Evolutionary conservation across 176 grass and related monocot species (phyloP), one percentile per base, ranked within the genome.

Genomic region (Saccharum officinarum): DNA sequence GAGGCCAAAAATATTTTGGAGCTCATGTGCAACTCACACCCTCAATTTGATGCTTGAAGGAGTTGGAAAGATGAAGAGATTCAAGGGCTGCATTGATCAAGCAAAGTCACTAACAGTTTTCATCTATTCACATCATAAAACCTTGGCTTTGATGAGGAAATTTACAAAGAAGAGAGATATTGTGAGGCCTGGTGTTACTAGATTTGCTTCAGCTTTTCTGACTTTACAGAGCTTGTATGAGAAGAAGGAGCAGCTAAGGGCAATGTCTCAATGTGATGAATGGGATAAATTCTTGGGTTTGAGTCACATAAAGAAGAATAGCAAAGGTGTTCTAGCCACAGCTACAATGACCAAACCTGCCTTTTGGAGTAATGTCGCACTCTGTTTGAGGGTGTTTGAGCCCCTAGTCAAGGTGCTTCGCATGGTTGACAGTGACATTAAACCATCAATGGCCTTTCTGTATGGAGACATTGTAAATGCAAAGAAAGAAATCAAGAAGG

Each of bases 1-100:
- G 10, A 72, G 31, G 31, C 31, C 31, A 31, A 31, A 31, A 1
- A 31, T 31, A 1, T 31, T 31, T 31, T 31, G 69, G 6, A 74
- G 37, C 1, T 71, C 71, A 46, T 73, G 70, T 73, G 41, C 70
- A 73, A 73, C 70, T 13, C 70, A 73, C 12, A 73, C 70, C 5
- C 5, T 73, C 0, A 73, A 73, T 28, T 28, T 73, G 41, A 73
- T 73, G 40, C 72, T 75, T 7, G 13, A 75, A 52, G 26, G 9
- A 18, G 20, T 75, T 28, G 45, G 45, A 0, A 61, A 61, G 57
- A 1, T 61, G 0, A 23, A 61, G 0, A 73, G 28, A 5, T 73
- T 73, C 6, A 30, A 73, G 42, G 36, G 8, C 5, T 16, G 8
- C 1, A 73, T 73, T 47, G 70, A 73, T 7, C 44, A 47, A 17